Evolutionary conservation across 352 stramenopile genomes (phyloP), one percentile per base, ranked within the genome.

Genomic region (Pilasporangium apinafurcum): DNA sequence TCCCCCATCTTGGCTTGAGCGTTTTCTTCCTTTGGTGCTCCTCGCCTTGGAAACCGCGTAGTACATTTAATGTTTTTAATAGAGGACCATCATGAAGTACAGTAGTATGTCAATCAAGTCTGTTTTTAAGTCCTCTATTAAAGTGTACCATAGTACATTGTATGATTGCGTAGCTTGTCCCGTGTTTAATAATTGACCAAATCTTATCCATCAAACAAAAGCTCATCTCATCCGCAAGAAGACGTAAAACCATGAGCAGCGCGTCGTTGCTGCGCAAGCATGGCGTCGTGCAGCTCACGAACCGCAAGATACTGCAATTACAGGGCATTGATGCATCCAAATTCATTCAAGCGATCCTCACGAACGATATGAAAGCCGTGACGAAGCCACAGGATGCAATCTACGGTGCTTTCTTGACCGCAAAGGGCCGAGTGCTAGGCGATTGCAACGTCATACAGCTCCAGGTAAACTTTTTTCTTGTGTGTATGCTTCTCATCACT

Each of bases 331-430:
- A 95, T 28, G 76, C 79, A 3, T 56, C 67, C 36, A 65, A 72
- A 35, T 95, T 92, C 51, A 49, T 93, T 31, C 83, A 95, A 44
- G 77, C 74, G 12, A 72, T 93, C 35, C 56, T 93, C 41, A 92
- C 83, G 28, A 95, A 91, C 49, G 80, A 94, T 58, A 88, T 92
- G 65, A 84, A 80, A 48, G 40, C 32, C 5, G 38, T 92, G 22
- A 39, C 53, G 21, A 62, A 51, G 37, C 62, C 66, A 7, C 66
- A 77, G 9, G 65, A 86, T 24, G 68, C 75, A 18, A 58, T 88
- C 22, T 93, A 94, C 51, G 82, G 78, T 29, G 74, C 60, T 24
- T 93, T 92, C 51, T 53, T 93, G 9, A 90, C 57, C 36, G 76
- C 79, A 17, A 93, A 94, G 40, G 80, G 82, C 10, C 76, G 80